Evolutionary conservation across 495 filamentous ascomycete species (phyloP), one percentile per base, ranked within the genome.

Genomic region (Aspergillus funiculosus): DNA sequence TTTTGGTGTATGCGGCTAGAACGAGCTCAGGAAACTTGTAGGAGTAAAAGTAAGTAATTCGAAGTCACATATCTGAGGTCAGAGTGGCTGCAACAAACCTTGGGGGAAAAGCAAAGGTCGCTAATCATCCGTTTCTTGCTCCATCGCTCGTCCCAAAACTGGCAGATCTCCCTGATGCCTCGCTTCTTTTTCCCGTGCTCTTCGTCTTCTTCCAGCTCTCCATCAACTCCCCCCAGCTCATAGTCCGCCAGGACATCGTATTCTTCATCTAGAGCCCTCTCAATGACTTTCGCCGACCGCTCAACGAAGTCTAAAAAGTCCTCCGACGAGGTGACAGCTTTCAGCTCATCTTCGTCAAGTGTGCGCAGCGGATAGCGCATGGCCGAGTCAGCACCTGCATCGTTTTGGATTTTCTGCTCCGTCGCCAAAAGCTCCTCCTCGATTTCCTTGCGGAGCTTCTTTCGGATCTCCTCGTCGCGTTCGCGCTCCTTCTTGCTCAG

Each of bases 181-280:
- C 88, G 78, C 28, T 83, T 81, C 38, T 85, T 86, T 61, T 86
- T 88, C 9, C 83, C 85, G 30, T 78, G 74, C 53, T 87, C 86
- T 52, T 94, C 89, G 56, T 95, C 91, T 40, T 92, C 88, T 39
- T 85, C 86, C 46, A 90, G 79, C 21, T 85, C 70, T 3, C 80
- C 82, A 42, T 79, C 74, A 1, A 69, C 52, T 7, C 80, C 80
- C 39, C 85, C 83, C 2, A 94, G 71, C 32, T 87, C 85, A 67
- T 99, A 99, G 64, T 97, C 89, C 35, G 89, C 89, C 27, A 99
- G 67, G 32, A 99, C 85, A 62, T 99, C 91, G 62, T 96, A 99
- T 39, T 85, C 82, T 52, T 94, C 81, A 57, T 97, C 91, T 44
- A 99, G 66, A 2, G 94, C 90, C 53, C 90, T 83, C 69, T 99